Base-by-base conservation (phyloP, 1,284 basidiomycete genomes). In the Volvariella volvacea region DNA sequence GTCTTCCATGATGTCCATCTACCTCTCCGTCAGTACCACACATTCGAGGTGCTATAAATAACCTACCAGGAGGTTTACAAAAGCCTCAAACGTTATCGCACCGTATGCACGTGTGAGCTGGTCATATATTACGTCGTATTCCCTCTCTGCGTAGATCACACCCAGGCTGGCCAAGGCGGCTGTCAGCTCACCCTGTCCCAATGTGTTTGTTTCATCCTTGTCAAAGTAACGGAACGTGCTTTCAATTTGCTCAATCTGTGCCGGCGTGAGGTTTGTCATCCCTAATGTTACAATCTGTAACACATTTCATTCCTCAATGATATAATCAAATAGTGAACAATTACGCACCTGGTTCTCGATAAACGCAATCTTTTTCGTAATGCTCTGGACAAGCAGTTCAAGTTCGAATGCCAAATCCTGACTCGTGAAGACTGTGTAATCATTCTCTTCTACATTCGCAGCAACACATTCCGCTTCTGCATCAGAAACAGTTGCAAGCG, bases 181-280 rank as follows among this genome's bases (percentile, higher is more conserved):
- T 14, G 85, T 81, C 74, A 97, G 88, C 64, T 98, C 92, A 1
- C 89, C 78, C 44, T 88, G 67, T 45, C 78, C 82, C 28, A 99
- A 78, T 0, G 87, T 91, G 62, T 97, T 96, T 39, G 85, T 82
- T 54, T 90, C 88, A 55, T 97, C 92, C 53, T 84, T 85, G 64
- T 97, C 94, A 59, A 99, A 99, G 67, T 97, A 94, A 46, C 95
- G 81, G 79, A 98, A 99, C 1, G 94, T 96, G 57, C 86, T 83
- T 62, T 98, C 94, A 54, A 98, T 98, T 60, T 98, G 94, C 63
- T 98, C 94, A 19, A 98, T 73, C 61, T 97, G 93, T 2, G 92
- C 93, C 0, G 96, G 93, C 0, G 94, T 96, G 50, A 98, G 66
- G 59, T 93, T 93, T 20, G 89, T 88, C 78, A 90, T 84, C 50